Evolutionary conservation across 2,329 filamentous ascomycete species (phyloP), one percentile per base, ranked within the genome.

Genomic region (Xylaria sp.): DNA sequence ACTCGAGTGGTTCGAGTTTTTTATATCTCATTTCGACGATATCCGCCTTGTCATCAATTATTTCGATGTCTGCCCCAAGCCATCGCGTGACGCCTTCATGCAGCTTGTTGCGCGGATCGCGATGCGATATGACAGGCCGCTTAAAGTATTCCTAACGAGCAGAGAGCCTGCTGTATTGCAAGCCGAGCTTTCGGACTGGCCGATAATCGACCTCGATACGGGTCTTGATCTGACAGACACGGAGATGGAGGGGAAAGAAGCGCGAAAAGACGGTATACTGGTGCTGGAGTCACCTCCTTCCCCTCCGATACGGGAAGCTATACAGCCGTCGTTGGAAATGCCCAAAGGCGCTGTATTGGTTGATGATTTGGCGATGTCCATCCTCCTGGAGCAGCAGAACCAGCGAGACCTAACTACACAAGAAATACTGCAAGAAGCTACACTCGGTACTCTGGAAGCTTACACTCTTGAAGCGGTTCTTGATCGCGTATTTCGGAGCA

Each of bases 1-100:
- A 34, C 52, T 64, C n/a, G 23, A 28, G 23, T 64, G 61, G 61
- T 25, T 64, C 37, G 61, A 39, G 13, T 57, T 57, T 15, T 57
- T 50, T 28, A 25, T 57, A 23, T 10, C 28, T 50, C 41, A n/a
- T n/a, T 64, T 39, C 28, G n/a, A 57, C 28, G 18, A 64, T 50
- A 28, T 64, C n/a, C 15, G 28, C 2, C 12, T 64, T 28, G n/a
- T 64, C 52, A 64, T 64, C 28, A 64, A 64, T 20, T 9, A 64
- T 51, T 64, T 64, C 12, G 61, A 64, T 39, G 52, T 18, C 12
- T 64, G 61, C 52, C 51, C 41, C 2, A n/a, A 50, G 50, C 1
- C 28, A 39, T 64, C 61, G n/a, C 61, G 61, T 1, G 25, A 64
- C 39, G 23, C 28, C 18, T 64, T 64, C 44, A 7, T 64, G n/a